Evolutionary conservation across 371 early-diverging fungal genomes (phyloP).

Genomic region (Fennellomyces sp.): DNA sequence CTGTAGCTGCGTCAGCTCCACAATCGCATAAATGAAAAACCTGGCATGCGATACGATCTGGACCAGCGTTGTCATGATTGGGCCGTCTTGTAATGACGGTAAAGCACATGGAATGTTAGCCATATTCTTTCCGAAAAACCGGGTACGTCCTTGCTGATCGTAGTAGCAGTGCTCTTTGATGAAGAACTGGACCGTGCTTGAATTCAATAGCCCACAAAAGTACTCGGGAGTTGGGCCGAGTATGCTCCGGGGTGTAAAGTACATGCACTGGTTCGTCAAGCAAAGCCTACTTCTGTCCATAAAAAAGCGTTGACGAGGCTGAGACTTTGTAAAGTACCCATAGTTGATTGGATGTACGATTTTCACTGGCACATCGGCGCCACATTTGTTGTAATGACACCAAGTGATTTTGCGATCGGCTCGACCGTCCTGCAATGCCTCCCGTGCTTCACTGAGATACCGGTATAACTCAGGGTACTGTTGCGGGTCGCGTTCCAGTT

Average conservation of each 20-base stretch:
- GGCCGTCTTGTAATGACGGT: conserved; percentile 24
- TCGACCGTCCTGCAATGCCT: conserved; percentile 42
- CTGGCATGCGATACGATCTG: conserved; percentile 18
- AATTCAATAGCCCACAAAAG: conserved; percentile 61
- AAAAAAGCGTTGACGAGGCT: conserved; percentile 64
- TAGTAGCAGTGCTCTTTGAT: conserved; percentile 56
- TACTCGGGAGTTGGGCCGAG: conserved; percentile 36
- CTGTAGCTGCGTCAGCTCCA: conserved; percentile 1
- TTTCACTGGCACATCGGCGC: conserved; percentile 54
- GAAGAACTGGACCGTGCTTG: conserved; percentile 58
- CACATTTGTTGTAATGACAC: conserved; percentile 62
- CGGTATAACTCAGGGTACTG: conserved; percentile 27
- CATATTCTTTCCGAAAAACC: conserved; percentile 65
- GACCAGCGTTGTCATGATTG: conserved; percentile 23
- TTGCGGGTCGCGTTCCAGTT: conserved; percentile 33
- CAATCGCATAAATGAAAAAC: conserved; percentile 21
- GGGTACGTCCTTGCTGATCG: conserved; percentile 66
- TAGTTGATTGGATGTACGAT: conserved; percentile 70
- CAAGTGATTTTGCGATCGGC: conserved; percentile 46
- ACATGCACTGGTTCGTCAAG: conserved; percentile 67
- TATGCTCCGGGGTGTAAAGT: conserved; percentile 50
- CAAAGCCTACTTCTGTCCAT: conserved; percentile 38
- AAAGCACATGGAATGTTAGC: conserved; percentile 66
- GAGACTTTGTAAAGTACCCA: conserved; percentile 63
- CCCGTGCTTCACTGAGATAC: conserved; percentile 48